Evolutionary conservation across 2,329 filamentous ascomycete species (phyloP).

Genomic region (Claviceps monticola): DNA sequence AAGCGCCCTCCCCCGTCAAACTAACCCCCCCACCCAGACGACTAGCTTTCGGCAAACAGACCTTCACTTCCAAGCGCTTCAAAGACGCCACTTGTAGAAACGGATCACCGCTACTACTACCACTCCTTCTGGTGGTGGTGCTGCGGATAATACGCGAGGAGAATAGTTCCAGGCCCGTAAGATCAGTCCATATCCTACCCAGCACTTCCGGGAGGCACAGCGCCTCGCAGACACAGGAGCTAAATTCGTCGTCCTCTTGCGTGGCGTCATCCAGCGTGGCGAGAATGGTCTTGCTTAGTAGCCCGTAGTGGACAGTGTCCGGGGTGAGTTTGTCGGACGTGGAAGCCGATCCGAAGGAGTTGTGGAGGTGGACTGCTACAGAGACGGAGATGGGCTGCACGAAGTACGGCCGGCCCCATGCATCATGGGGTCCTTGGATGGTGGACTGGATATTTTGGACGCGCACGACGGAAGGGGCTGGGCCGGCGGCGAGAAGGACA

Average conservation of each 20-base stretch:
- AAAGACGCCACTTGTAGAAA: conserved; percentile 23
- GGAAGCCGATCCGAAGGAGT: conserved; percentile 44
- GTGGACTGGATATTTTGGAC: conserved; percentile 48
- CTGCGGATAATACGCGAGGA: not conserved
- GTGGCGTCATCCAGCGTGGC: conserved; percentile 25
- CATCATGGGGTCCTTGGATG: conserved; percentile 46
- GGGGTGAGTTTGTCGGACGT: conserved; percentile 43
- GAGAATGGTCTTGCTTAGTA: conserved; percentile 51
- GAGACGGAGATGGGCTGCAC: conserved; percentile 50
- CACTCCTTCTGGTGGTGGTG: not conserved
- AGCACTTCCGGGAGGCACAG: conserved; percentile 16
- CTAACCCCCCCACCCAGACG: conserved; percentile 48
- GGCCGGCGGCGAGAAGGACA: conserved; percentile 9
- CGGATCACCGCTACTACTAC: conserved; percentile 4
- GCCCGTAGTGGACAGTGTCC: conserved; percentile 68
- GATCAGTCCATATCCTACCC: conserved; percentile 18
- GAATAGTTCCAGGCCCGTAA: conserved; percentile 14
- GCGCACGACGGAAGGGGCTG: conserved; percentile 33
- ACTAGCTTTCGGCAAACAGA: conserved; percentile 54
- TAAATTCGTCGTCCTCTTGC: not conserved
- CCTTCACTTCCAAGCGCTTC: conserved; percentile 34
- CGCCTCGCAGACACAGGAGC: not conserved
- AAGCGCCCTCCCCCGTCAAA: conserved; percentile 32
- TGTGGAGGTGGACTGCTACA: conserved; percentile 40
- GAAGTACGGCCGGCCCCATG: conserved; percentile 48